Percentiles rank a stretch among this genome's conserved stretches.
These are phyloP conservation scores for Rhynchosporium graminicola DNA, from an alignment of 2,329 filamentous ascomycete genomes.

Conservation along the genomic window DNA sequence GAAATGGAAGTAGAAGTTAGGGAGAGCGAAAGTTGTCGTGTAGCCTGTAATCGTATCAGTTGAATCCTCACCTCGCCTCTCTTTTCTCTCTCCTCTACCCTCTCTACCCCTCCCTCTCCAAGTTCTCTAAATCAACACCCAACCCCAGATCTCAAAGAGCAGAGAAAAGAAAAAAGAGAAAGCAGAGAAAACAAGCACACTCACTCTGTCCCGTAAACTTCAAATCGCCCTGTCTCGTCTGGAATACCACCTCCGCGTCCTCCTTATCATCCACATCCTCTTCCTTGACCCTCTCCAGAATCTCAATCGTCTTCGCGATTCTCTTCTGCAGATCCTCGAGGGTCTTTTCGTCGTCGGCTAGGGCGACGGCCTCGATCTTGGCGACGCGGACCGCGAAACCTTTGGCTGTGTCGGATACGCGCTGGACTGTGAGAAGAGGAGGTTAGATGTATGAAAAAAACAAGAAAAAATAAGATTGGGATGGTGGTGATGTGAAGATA, in stretches of 20 bases:
- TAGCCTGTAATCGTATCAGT: slow-evolving; percentile 42
- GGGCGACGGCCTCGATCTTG: slow-evolving; percentile 38
- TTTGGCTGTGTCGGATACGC: slow-evolving; percentile 46
- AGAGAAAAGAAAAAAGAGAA: neutral
- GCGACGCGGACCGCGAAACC: slow-evolving; percentile 44
- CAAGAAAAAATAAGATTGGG: no score
- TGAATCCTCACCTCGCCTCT: neutral
- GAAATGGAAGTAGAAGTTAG: slow-evolving; percentile 67
- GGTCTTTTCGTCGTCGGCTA: slow-evolving; percentile 49
- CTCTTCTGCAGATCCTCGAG: slow-evolving; percentile 51
- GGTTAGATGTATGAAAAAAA: neutral
- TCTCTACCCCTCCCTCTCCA: neutral
- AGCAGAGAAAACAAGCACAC: slow-evolving; percentile 12
- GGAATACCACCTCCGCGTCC: slow-evolving; percentile 43
- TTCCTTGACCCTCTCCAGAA: slow-evolving; percentile 47
- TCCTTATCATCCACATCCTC: slow-evolving; percentile 48
- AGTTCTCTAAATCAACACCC: neutral
- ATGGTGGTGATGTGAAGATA: neutral
- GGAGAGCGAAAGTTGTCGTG: slow-evolving; percentile 50
- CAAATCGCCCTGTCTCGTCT: slow-evolving; percentile 38
- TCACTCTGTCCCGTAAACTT: slow-evolving; percentile 44
- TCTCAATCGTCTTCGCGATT: slow-evolving; percentile 49
- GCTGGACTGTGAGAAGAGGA: slow-evolving; percentile 42
- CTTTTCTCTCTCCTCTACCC: neutral
- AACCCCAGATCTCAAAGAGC: neutral